Evolutionary conservation across 257 asterid species (phyloP).

Genomic region (Fraxinus quadrangulata): DNA sequence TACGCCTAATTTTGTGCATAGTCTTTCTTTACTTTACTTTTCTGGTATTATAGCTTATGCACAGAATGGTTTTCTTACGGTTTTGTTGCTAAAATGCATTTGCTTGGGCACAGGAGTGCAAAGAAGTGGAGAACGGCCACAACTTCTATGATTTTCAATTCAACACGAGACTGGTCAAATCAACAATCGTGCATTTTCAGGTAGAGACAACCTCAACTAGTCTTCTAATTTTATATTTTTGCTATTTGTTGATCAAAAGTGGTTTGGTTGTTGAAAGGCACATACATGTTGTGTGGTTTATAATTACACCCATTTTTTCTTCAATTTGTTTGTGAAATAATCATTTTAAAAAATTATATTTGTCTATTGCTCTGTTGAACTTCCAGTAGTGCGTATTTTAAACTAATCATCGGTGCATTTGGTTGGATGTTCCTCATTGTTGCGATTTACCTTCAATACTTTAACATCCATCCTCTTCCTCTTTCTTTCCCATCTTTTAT

Average conservation of each 20-base stretch:
- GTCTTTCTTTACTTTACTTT: neutral
- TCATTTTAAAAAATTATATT: neutral
- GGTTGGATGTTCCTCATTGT: slow-evolving; percentile 3
- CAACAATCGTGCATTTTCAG: slow-evolving; percentile 97
- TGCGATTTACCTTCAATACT: neutral
- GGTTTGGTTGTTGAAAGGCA: neutral
- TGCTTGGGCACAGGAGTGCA: slow-evolving; percentile 57
- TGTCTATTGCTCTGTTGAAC: neutral
- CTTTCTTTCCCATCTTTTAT: neutral
- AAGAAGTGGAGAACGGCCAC: slow-evolving; percentile 71
- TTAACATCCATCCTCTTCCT: neutral
- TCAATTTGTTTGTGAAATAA: neutral
- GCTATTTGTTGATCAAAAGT: neutral
- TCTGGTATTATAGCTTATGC: neutral
- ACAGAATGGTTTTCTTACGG: neutral
- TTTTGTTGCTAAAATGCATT: slow-evolving; percentile 22
- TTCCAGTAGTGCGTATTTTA: neutral
- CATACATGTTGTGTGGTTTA: neutral
- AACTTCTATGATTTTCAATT: slow-evolving; percentile 79
- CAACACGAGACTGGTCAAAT: slow-evolving; percentile 86
- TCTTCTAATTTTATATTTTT: slow-evolving; percentile 8
- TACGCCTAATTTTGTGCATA: neutral
- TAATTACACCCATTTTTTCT: neutral
- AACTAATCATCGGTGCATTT: slow-evolving; percentile 1
- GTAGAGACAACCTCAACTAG: slow-evolving; percentile 41